Conservation (phyloP, 108 stramenopile species). For the Asterionellopsis glacialis region DNA sequence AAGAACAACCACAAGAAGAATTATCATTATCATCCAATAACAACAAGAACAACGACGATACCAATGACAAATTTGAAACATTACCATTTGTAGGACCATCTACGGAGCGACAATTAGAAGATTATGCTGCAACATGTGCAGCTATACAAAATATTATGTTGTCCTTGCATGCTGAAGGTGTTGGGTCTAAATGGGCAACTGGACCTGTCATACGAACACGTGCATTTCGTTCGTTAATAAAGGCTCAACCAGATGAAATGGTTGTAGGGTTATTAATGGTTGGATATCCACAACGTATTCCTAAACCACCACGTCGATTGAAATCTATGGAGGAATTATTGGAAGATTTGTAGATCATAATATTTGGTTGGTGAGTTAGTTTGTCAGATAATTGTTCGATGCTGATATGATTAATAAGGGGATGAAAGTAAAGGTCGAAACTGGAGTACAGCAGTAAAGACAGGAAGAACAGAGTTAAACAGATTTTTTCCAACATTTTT, state of each 20-base stretch:
- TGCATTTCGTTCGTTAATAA: slow-evolving; percentile 62
- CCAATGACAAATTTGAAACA: slow-evolving; percentile 29
- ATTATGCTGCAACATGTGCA: slow-evolving; percentile 71
- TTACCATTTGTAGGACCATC: slow-evolving; percentile 49
- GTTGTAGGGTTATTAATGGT: slow-evolving; percentile 74
- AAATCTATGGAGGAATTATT: too few relatives aligned
- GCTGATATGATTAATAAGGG: too few relatives aligned
- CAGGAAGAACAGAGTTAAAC: too few relatives aligned
- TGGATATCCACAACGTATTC: slow-evolving; percentile 21
- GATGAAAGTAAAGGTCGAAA: too few relatives aligned
- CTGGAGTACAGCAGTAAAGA: too few relatives aligned
- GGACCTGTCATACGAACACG: slow-evolving; percentile 57
- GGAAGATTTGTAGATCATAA: too few relatives aligned
- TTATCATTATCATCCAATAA: not conserved
- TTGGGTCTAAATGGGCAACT: slow-evolving; percentile 72
- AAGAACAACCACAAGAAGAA: not conserved
- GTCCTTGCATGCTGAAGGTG: slow-evolving; percentile 57
- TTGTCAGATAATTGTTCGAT: too few relatives aligned
- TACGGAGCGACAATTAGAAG: slow-evolving; percentile 60
- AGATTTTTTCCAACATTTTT: too few relatives aligned
- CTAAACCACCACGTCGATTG: too few relatives aligned
- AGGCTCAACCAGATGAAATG: slow-evolving; percentile 40
- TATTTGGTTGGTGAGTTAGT: too few relatives aligned
- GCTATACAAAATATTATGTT: slow-evolving; percentile 67
- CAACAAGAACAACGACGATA: not conserved